Base-by-base conservation (phyloP, 2,329 filamentous ascomycete species). In the Teratosphaeria pseudoeucalypti region DNA sequence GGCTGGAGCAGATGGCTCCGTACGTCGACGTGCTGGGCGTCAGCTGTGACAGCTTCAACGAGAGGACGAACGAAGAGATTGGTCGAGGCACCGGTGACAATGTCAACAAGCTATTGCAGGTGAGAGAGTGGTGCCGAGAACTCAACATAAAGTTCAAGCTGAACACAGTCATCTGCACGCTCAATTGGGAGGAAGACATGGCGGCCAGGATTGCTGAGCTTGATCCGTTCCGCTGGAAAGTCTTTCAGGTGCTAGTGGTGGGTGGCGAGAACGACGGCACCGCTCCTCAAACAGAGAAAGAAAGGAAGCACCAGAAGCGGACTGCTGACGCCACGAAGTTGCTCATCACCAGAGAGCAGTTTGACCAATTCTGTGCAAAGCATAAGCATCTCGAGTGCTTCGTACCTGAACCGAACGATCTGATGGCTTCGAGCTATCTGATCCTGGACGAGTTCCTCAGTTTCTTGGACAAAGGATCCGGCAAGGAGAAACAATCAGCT, bases 21-120 rank as follows among this genome's bases (percentile, higher is more conserved):
- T 75, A 77, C 62, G 65, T 83, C 43, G 80, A 83, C 65, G 79
- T 83, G 56, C 67, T 84, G 16, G 81, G 78, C n/a, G 75, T 83
- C 0, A 79, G 76, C 12, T 84, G 81, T 66, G 80, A 83, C 66
- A 82, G 78, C 6, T 82, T 83, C 64, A 62, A 81, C 60, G 73
- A 77, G 58, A 60, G 66, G 23, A 82, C 79, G 1, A 83, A 83
- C 67, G 73, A 74, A 43, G 68, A 66, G 27, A 83, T 84, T 59
- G 80, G 82, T 3, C 74, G 81, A 7, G 78, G 79, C 3, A 59
- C 66, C n/a, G 77, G 78, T 3, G 69, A 75, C n/a, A 77, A 82
- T 58, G 73, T 82, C 14, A 56, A 60, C 19, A 72, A 77, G 57
- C 71, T 83, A 1, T 76, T 75, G 56, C 64, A 70, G 12, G 75